Evolutionary conservation across 2,329 filamentous ascomycete genomes (phyloP).

Genomic region (Hypoxylon sp.): DNA sequence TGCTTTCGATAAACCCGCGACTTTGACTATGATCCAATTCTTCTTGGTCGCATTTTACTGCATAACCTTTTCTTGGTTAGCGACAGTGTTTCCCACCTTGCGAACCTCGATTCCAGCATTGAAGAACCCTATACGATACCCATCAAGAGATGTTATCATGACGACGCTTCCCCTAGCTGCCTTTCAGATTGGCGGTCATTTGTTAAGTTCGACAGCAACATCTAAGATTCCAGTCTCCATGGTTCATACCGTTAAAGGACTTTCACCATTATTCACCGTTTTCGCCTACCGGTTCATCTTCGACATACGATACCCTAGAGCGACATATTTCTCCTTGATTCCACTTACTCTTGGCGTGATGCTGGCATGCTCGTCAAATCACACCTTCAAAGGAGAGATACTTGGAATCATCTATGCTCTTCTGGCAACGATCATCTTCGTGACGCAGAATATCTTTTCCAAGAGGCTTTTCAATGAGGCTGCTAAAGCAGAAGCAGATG

Average conservation of each 20-base stretch:
- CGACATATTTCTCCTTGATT: conserved; percentile 91
- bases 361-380: conserved; percentile 91
- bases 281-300: conserved; percentile 92
- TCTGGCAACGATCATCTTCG: conserved; percentile 91
- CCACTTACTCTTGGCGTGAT: conserved; percentile 95
- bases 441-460: conserved; percentile 98
- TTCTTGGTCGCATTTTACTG: conserved; percentile 92
- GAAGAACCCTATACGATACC: conserved; percentile 85
- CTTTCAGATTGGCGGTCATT: conserved; percentile 94
- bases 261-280: conserved; percentile 96
- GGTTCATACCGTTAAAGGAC: conserved; percentile 97
- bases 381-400: conserved; percentile 83
- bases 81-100: conserved; percentile 78
- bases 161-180: conserved; percentile 92
- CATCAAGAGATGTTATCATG: conserved; percentile 83
- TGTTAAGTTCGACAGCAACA: conserved; percentile 93
- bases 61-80: conserved; percentile 82
- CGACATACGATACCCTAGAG: conserved; percentile 86
- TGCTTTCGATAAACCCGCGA: conserved; percentile 90
- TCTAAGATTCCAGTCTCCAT: conserved; percentile 95
- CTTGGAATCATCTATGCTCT: conserved; percentile 92
- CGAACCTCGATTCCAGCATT: conserved; percentile 82
- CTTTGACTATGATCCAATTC: conserved; percentile 93
- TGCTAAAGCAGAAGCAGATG: conserved; percentile 84
- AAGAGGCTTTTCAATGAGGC: conserved; percentile 98